A percentile compares a stretch with the other conserved stretches of the same genome.
Conservation (phyloP, 2,329 filamentous ascomycete genomes). For the Fusarium papillatum region DNA sequence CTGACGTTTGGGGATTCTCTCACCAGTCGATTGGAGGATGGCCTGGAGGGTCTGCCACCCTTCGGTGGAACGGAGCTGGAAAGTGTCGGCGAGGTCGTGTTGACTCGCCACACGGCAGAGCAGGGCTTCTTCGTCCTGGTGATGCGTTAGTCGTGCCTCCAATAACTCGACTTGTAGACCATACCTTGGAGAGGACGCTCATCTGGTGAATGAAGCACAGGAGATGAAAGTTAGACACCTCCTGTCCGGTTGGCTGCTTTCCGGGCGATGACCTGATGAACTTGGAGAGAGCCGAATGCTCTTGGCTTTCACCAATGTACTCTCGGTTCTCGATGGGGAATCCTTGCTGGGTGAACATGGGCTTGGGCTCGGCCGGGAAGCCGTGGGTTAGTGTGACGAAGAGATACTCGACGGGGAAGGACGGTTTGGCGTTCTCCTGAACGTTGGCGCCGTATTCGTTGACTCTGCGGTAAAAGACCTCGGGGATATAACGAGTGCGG, state of each 20-base stretch:
- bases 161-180: slow-evolving; percentile 27
- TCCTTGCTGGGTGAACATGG: slow-evolving; percentile 78
- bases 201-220: slow-evolving; percentile 88
- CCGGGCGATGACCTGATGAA: slow-evolving; percentile 74
- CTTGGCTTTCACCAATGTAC: slow-evolving; percentile 87
- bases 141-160: slow-evolving; percentile 8
- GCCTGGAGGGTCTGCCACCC: slow-evolving; percentile 96
- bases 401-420: slow-evolving; percentile 96
- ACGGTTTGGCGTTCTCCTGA: slow-evolving; percentile 96
- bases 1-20: slow-evolving; percentile 86
- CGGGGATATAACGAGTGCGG: slow-evolving; percentile 90
- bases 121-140: slow-evolving; percentile 88
- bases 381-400: slow-evolving; percentile 97
- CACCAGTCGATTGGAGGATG: slow-evolving; percentile 97
- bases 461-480: slow-evolving; percentile 95
- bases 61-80: slow-evolving; percentile 86
- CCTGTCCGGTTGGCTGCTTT: slow-evolving; percentile 72
- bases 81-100: slow-evolving; percentile 84
- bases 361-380: slow-evolving; percentile 86
- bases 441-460: slow-evolving; percentile 98
- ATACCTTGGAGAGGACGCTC: slow-evolving; percentile 87
- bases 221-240: slow-evolving; percentile 93
- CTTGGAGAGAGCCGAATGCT: slow-evolving; percentile 77
- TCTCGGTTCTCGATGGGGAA: slow-evolving; percentile 96
- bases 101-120: slow-evolving; percentile 87